Conservation (phyloP, 306 rosid species). For the Cucurbita pepo region DNA sequence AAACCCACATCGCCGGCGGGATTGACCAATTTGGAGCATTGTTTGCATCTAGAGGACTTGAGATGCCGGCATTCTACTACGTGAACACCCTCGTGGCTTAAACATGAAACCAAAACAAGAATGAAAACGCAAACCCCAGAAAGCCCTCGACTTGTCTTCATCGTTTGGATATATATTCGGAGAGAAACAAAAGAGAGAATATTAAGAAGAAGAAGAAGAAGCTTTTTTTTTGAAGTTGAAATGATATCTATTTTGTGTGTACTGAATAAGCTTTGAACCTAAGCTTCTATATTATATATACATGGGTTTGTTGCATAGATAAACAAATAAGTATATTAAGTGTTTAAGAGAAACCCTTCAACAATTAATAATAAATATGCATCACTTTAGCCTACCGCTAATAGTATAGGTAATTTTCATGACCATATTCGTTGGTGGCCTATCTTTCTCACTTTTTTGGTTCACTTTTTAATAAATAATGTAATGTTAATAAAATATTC, state of each 20-base stretch:
- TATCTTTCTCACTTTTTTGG: too few species aligned
- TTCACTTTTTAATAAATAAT: not conserved
- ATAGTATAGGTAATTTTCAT: too few species aligned
- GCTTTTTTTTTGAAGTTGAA: not conserved
- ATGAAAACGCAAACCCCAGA: slow-evolving; percentile 14
- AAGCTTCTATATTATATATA: not conserved
- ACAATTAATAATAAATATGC: not conserved
- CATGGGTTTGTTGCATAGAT: not conserved
- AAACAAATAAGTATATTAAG: not conserved
- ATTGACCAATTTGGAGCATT: not conserved
- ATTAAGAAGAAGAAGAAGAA: not conserved
- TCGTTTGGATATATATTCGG: not conserved
- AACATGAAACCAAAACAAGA: slow-evolving; percentile 20
- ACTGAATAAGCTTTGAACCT: not conserved
- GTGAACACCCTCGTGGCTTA: slow-evolving; percentile 9
- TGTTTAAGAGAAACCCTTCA: slow-evolving; percentile 8
- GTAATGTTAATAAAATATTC: not conserved
- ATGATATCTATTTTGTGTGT: not conserved
- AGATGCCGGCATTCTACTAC: slow-evolving; percentile 38
- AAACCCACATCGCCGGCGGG: not conserved
- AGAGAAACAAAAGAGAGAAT: not conserved
- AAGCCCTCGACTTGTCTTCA: slow-evolving; percentile 16
- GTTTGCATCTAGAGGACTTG: slow-evolving; percentile 10
- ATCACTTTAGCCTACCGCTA: not conserved
- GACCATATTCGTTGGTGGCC: too few species aligned